Base-by-base conservation (phyloP, 805 yeast genomes). In the Cyberlindnera maritima region DNA sequence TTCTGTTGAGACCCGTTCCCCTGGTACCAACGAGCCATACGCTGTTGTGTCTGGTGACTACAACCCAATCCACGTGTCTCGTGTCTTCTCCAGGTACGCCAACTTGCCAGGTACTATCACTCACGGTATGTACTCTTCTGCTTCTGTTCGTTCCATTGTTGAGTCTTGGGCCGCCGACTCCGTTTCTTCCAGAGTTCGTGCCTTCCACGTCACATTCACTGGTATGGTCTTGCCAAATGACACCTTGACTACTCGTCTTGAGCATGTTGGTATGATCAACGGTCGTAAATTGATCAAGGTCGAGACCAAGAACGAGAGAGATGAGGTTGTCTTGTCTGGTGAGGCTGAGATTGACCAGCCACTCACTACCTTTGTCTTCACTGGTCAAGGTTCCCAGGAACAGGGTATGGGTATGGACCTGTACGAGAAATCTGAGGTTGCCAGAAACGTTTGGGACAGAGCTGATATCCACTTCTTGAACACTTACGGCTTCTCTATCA, bases 321-420 rank as follows among this genome's bases (percentile, higher is more conserved):
- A 92, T 49, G 91, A 81, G 48, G 79, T 78, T 50, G 99, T 94
- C 18, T 76, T 94, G 60, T 68, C 77, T 44, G 99, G 98, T 72
- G 96, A 89, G 74, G 99, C 99, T 47, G 99, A 94, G 75, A 91
- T 95, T 62, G 98, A 94, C 61, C 99, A 94, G 74, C 99, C 99
- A 29, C 86, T 85, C 44, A 88, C 98, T 37, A 86, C 99, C 18
- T 94, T 88, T 67, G 96, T 94, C 48, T 94, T 95, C 74, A 94
- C 99, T 56, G 99, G 99, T 66, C 99, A 94, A 77, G 99, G 99
- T 69, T 92, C 99, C 51, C 99, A 94, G 73, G 99, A 95, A 71
- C 99, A 95, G 76, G 97, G 97, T 68, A 94, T 94, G 99, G 99
- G 99, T 78, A 94, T 94, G 99, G 99, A 94, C 69, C 79, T 94